phyloP scores from a whole-genome alignment of 306 rosid genomes.

The Sindora glabra region DNA sequence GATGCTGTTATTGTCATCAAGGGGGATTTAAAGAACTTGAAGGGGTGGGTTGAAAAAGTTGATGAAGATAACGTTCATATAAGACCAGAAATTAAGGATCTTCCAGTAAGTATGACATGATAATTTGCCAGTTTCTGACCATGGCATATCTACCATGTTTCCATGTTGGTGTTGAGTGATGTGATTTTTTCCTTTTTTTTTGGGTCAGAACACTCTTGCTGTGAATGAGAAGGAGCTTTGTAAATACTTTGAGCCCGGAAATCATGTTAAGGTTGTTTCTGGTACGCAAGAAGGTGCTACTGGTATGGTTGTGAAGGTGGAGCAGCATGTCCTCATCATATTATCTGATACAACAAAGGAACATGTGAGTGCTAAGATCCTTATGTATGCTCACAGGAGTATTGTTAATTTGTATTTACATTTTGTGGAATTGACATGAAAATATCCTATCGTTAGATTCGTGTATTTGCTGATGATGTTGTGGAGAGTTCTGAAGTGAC shows the following conservation, averaged over 20 bases:
- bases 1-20: conserved; percentile 84
- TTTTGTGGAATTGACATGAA: conserved; percentile 7
- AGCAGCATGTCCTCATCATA: conserved; percentile 87
- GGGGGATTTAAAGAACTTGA: conserved; percentile 89
- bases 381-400: neutral
- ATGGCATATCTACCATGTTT: neutral
- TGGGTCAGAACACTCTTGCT: conserved; percentile 73
- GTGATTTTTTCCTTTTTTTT: neutral
- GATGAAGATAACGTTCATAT: conserved; percentile 88
- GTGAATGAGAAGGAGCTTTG: conserved; percentile 83
- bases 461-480: conserved; percentile 97
- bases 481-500: conserved; percentile 99
- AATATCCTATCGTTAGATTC: conserved; percentile 47
- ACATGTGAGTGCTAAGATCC: conserved; percentile 53
- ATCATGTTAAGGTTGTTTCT: conserved; percentile 93
- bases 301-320: conserved; percentile 99
- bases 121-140: neutral
- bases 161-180: neutral
- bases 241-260: conserved; percentile 95
- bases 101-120: conserved; percentile 57
- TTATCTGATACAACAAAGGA: conserved; percentile 96
- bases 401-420: neutral
- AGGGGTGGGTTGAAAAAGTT: conserved; percentile 97
- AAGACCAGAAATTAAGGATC: conserved; percentile 82
- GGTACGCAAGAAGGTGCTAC: conserved; percentile 97